phyloP scores from a whole-genome alignment of 345 rosid species.

The Arabidopsis suecica region DNA sequence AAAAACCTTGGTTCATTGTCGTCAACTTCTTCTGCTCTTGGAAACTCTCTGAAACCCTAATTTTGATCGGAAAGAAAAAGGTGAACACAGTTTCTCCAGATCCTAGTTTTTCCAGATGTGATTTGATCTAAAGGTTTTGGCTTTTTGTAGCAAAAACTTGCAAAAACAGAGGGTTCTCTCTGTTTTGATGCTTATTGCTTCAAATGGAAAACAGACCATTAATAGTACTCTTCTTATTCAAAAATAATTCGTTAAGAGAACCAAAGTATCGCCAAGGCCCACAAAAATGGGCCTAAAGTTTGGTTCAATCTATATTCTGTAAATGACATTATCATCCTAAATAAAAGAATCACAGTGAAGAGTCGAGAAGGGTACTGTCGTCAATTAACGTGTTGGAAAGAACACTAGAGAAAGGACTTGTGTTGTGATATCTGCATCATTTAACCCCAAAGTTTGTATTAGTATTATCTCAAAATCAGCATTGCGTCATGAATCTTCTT shows the following conservation, averaged over 20 bases:
- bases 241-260: background rate
- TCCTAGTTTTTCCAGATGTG: background rate
- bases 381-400: background rate
- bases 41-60: background rate
- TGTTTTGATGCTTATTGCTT: slow-evolving; percentile 18
- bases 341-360: background rate
- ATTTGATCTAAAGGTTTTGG: background rate
- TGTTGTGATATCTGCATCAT: background rate
- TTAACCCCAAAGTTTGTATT: background rate
- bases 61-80: background rate
- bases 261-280: slow-evolving; percentile 19
- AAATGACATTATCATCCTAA: slow-evolving; percentile 3
- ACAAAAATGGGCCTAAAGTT: background rate
- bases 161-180: slow-evolving; percentile 32
- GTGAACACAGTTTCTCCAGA: background rate
- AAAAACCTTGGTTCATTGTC: slow-evolving; percentile 22
- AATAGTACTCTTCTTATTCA: background rate
- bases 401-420: background rate
- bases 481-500: background rate
- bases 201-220: slow-evolving; percentile 29
- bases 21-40: background rate
- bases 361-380: background rate
- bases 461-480: background rate
- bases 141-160: slow-evolving; percentile 20
- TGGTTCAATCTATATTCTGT: background rate